Evolutionary conservation across 2,329 filamentous ascomycete species (phyloP).

Genomic region (Exophiala oligosperma): DNA sequence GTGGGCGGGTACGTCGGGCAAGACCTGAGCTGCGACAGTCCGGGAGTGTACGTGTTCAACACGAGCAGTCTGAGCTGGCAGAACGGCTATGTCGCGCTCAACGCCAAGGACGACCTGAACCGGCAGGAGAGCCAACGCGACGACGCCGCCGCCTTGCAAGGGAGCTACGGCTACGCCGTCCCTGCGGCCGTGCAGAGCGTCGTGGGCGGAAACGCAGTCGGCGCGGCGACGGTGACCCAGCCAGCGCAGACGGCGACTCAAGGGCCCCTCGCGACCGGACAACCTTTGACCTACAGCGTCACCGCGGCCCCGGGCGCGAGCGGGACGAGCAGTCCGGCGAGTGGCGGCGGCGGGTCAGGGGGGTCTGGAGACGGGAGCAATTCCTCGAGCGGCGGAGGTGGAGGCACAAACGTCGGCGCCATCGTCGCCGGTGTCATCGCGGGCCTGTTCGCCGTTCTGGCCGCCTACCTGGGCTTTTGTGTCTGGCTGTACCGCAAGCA

Average conservation of each 20-base stretch:
- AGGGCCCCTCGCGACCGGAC: constrained; percentile 71
- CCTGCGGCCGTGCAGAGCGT: constrained; percentile 62
- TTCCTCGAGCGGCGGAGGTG: constrained; percentile 44
- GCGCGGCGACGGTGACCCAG: constrained; percentile 68
- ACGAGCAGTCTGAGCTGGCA: constrained; percentile 69
- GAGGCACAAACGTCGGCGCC: constrained; percentile 52
- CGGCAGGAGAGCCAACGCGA: constrained; percentile 53
- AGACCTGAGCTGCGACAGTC: constrained; percentile 63
- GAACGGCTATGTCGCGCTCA: constrained; percentile 65
- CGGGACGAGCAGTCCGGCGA: constrained; percentile 30
- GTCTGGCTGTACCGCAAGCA: constrained; percentile 75
- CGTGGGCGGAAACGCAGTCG: constrained; percentile 66
- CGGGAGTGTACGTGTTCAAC: constrained; percentile 76
- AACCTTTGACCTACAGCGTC: constrained; percentile 68
- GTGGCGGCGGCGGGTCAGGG: constrained; percentile 38
- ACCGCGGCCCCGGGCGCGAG: constrained; percentile 43
- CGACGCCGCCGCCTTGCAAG: constrained; percentile 59
- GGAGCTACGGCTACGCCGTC: constrained; percentile 67
- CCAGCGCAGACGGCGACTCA: constrained; percentile 64
- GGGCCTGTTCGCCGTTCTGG: constrained; percentile 63
- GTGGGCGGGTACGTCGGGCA: constrained; percentile 69
- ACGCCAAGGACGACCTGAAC: constrained; percentile 47
- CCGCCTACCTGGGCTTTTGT: constrained; percentile 73
- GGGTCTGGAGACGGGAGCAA: constrained; percentile 51
- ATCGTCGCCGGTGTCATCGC: constrained; percentile 63